Evolutionary conservation across 2,329 filamentous ascomycete genomes (phyloP).

Genomic region (Calonectria honghensis): DNA sequence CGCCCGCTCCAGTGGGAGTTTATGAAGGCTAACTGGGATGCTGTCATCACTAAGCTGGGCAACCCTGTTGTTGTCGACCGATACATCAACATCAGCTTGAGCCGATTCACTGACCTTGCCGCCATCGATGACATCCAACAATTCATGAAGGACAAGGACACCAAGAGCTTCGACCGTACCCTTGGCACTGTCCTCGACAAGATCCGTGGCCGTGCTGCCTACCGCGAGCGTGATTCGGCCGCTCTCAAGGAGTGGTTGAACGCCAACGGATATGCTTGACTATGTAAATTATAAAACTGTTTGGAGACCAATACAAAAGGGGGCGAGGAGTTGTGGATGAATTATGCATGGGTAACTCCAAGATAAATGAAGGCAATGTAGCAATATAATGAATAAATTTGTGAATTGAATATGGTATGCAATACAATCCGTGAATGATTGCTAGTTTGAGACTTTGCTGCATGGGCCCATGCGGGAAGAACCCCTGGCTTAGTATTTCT

Average conservation of each 20-base stretch:
- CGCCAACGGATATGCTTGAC: constrained; percentile 67
- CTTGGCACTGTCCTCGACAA: constrained; percentile 90
- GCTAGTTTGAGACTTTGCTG: too few relatives aligned
- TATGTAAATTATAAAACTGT: constrained; percentile 53
- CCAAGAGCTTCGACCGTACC: constrained; percentile 88
- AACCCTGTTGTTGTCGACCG: constrained; percentile 94
- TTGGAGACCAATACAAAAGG: background rate
- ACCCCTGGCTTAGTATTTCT: too few relatives aligned
- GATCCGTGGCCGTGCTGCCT: constrained; percentile 87
- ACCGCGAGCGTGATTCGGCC: constrained; percentile 84
- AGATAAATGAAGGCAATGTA: constrained; percentile 23
- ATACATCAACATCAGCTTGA: constrained; percentile 86
- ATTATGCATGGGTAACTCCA: background rate
- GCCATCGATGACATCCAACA: constrained; percentile 84
- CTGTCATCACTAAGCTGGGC: constrained; percentile 81
- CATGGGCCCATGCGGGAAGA: too few relatives aligned
- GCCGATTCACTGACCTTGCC: constrained; percentile 83
- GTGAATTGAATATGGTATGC: background rate
- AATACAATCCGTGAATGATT: too few relatives aligned
- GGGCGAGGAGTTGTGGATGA: background rate
- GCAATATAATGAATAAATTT: constrained; percentile 28
- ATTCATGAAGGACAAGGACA: constrained; percentile 93
- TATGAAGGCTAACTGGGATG: constrained; percentile 88
- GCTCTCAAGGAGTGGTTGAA: constrained; percentile 86
- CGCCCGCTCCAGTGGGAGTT: constrained; percentile 89